Conservation (phyloP, 352 stramenopile genomes). For the Phytopythium vexans region DNA sequence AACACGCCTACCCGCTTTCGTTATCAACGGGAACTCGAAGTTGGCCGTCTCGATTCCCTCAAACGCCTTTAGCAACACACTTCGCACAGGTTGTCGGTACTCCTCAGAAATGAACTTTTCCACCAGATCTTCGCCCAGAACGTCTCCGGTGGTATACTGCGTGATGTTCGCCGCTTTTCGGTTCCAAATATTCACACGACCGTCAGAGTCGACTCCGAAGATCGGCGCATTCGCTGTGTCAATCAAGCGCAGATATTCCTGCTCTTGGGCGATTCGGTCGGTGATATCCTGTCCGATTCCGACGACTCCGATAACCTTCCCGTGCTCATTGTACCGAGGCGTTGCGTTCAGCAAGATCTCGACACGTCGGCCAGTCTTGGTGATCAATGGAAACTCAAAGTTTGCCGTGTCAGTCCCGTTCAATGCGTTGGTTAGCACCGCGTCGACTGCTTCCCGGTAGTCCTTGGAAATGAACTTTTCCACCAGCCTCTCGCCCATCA, state of each 20-base stretch:
- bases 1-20: constrained; percentile 41
- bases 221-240: constrained; percentile 64
- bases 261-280: constrained; percentile 64
- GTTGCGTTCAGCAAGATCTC: constrained; percentile 82
- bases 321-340: constrained; percentile 57
- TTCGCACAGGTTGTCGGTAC: constrained; percentile 44
- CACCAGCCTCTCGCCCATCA: constrained; percentile 62
- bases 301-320: constrained; percentile 82
- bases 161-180: constrained; percentile 71
- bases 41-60: constrained; percentile 49
- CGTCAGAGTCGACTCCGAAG: constrained; percentile 71
- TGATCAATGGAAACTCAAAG: constrained; percentile 79
- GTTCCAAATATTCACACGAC: constrained; percentile 79
- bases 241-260: constrained; percentile 73
- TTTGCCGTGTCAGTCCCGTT: constrained; percentile 59
- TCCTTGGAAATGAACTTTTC: constrained; percentile 70
- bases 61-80: constrained; percentile 30
- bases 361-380: constrained; percentile 50
- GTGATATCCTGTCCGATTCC: constrained; percentile 86
- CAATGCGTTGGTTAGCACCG: constrained; percentile 49
- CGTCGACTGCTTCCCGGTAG: too few relatives aligned
- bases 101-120: constrained; percentile 53
- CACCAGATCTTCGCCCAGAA: constrained; percentile 40
- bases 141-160: constrained; percentile 49
- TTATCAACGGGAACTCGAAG: constrained; percentile 77